These are phyloP conservation scores for Neonothopanus nambi DNA, from an alignment of 1,284 basidiomycete species.

Conservation along the genomic window DNA sequence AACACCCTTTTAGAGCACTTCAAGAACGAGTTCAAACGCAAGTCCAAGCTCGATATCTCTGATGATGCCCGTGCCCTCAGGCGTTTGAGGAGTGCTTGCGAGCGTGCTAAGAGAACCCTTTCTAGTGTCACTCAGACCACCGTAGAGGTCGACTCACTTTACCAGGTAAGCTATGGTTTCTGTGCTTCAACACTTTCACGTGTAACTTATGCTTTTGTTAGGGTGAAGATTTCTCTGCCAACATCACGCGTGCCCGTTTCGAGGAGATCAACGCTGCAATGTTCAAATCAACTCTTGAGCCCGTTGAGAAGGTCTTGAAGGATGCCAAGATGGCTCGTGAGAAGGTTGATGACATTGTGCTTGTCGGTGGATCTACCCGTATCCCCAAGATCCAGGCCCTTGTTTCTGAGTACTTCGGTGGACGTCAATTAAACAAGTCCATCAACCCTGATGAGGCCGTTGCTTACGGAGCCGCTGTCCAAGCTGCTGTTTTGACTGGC, in stretches of 20 bases:
- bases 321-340: constrained; percentile 97
- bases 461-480: constrained; percentile 95
- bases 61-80: constrained; percentile 94
- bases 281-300: constrained; percentile 98
- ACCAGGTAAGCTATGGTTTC: constrained; percentile 60
- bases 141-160: constrained; percentile 98
- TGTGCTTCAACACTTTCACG: background rate
- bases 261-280: constrained; percentile 96
- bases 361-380: constrained; percentile 99
- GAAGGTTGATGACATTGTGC: constrained; percentile 99
- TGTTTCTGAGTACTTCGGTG: constrained; percentile 97
- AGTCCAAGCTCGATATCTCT: constrained; percentile 96
- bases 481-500: constrained; percentile 94
- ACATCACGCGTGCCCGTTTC: constrained; percentile 98
- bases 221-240: constrained; percentile 94
- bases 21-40: constrained; percentile 98
- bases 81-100: constrained; percentile 94
- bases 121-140: constrained; percentile 98
- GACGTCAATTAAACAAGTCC: constrained; percentile 97
- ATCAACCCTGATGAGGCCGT: constrained; percentile 97
- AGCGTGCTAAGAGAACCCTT: constrained; percentile 98
- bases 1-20: constrained; percentile 97
- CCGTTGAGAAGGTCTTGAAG: constrained; percentile 98
- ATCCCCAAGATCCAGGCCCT: constrained; percentile 99
- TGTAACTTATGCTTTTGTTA: constrained; percentile 26